Conservation (phyloP, 164 flowering plant species). For the Protea cynaroides region DNA sequence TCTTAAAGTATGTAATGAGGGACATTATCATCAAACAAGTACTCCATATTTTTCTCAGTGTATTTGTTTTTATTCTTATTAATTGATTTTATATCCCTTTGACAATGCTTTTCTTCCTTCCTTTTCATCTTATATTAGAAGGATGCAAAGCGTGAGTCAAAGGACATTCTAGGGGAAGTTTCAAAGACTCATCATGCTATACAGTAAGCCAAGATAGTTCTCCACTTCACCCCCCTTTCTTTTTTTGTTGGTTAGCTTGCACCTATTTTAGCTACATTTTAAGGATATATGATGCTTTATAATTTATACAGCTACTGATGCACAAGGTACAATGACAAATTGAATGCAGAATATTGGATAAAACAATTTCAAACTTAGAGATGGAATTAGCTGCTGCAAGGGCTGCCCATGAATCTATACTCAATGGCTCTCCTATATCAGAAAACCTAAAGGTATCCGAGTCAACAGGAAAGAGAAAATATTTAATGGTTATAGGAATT, state of each 20-base stretch:
- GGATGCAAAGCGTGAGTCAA: constrained; percentile 19
- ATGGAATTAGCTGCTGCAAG: constrained; percentile 53
- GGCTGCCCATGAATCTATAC: constrained; percentile 45
- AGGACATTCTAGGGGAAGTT: constrained; percentile 18
- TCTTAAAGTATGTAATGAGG: neutral
- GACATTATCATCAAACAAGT: neutral
- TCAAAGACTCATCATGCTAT: constrained; percentile 19
- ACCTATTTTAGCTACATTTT: neutral
- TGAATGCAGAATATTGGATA: constrained; percentile 46
- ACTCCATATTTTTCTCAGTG: neutral
- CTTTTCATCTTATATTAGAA: constrained; percentile 18
- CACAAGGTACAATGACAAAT: neutral
- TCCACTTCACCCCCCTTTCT: too few relatives aligned
- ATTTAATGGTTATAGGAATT: constrained; percentile 72
- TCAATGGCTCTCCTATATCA: constrained; percentile 28
- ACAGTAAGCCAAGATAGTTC: constrained; percentile 29
- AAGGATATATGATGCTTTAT: neutral
- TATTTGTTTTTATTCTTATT: neutral
- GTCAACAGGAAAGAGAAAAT: constrained; percentile 38
- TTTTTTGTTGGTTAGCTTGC: neutral
- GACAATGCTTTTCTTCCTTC: neutral
- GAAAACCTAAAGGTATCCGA: constrained; percentile 24
- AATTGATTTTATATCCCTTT: neutral
- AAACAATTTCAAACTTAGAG: constrained; percentile 52
- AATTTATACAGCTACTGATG: neutral